A percentile compares a stretch with the other conserved stretches of the same genome.
These are phyloP conservation scores for Flaveria linearis DNA, from an alignment of 129 eudicot genomes.

Conservation along the genomic window DNA sequence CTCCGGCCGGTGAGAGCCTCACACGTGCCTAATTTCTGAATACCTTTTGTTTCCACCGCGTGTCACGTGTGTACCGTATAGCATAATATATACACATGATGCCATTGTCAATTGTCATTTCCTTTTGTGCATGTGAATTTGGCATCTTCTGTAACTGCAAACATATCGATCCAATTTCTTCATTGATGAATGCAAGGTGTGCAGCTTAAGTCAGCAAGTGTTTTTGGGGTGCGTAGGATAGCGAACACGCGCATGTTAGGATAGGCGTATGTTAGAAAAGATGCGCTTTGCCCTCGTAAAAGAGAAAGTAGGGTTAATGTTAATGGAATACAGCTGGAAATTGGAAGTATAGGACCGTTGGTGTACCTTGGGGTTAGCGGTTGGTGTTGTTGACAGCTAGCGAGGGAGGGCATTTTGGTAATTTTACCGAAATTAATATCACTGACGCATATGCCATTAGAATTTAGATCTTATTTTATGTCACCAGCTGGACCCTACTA, in stretches of 20 bases:
- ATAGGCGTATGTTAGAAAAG: conserved; percentile 19
- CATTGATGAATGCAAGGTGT: conserved; percentile 21
- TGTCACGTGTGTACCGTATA: conserved; percentile 27
- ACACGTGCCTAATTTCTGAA: conserved; percentile 37
- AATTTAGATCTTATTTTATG: background rate
- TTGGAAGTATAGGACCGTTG: conserved; percentile 43
- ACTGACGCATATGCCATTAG: conserved; percentile 18
- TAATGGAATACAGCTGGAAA: conserved; percentile 48
- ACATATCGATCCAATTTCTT: conserved; percentile 13
- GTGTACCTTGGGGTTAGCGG: conserved; percentile 42
- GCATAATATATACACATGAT: conserved; percentile 8
- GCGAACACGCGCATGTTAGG: conserved; percentile 2
- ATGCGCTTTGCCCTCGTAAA: conserved; percentile 26
- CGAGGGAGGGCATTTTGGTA: conserved; percentile 26
- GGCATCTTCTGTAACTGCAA: conserved; percentile 38
- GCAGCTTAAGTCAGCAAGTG: background rate
- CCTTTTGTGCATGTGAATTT: conserved; percentile 42
- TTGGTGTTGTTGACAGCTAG: conserved; percentile 33
- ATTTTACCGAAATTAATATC: conserved; percentile 3
- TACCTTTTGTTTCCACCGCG: conserved; percentile 22
- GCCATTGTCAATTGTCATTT: background rate
- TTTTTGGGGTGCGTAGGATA: conserved; percentile 12
- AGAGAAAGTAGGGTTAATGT: conserved; percentile 26
- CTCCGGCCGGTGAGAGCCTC: conserved; percentile 28
- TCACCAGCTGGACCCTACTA: conserved; percentile 23